These are phyloP conservation scores for Medicago truncatula DNA, from an alignment of 306 rosid species.

Conservation along the genomic window MtrunA17r5.0-ANR NC_053046.1:33487001-33487500, in stretches of 20 bases:
- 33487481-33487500: constrained; percentile 11
- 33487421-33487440: constrained; percentile 27
- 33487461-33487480: not conserved
- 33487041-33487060: constrained; percentile 75
- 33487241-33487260: not conserved
- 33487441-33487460: not conserved
- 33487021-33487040: constrained; percentile 49
- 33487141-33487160: constrained; percentile 14
- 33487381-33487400: constrained; percentile 50
- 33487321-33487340: constrained; percentile 66
- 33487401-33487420: constrained; percentile 11
- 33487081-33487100: constrained; percentile 88
- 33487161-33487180: not conserved
- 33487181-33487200: not conserved
- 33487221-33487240: constrained; percentile 9
- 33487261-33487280: not conserved
- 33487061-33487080: constrained; percentile 62
- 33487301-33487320: constrained; percentile 80
- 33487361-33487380: constrained; percentile 75
- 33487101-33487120: constrained; percentile 25
- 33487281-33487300: constrained; percentile 21
- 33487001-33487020: constrained; percentile 65
- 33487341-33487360: constrained; percentile 69
- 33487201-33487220: constrained; percentile 14
- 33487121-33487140: constrained; percentile 19